Base-by-base conservation (phyloP, 208 protist species). In the Trypanosoma caninum region DNA sequence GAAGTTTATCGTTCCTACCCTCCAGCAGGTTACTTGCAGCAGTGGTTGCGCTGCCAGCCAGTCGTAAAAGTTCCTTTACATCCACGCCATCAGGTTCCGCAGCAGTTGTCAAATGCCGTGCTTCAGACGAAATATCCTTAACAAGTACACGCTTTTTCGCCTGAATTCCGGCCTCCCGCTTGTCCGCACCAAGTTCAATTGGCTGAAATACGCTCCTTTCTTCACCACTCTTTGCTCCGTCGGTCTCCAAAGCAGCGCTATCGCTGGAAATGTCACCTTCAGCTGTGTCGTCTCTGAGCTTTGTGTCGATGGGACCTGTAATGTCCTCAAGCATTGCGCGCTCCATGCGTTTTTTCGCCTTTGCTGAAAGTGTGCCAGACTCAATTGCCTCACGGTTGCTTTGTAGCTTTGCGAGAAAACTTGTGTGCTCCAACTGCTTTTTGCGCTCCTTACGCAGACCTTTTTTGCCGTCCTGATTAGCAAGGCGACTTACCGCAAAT, bases 391-490 rank as follows among this genome's bases (percentile, higher is more conserved):
- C 98, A 42, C 97, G 81, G 55, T 94, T 91, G 78, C 98, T 99
- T 80, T 99, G 97, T 34, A 99, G 78, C 54, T 84, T 82, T 0
- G 98, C 95, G 8, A 99, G 80, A 50, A 99, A 95, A 30, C 96
- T 78, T 0, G 98, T 97, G 64, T 99, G 98, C 51, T 99, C 93
- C 27, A 99, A 80, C 83, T 99, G 94, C 61, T 96, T 91, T 76
- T 99, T 97, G 46, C 99, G 87, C 34, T 98, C 97, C 78, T 99
- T 98, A 25, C 98, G 87, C 48, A 99, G 97, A 0, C 97, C 97
- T 60, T 99, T 99, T 82, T 99, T 99, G 37, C 98, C 98, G 58
- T 98, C 95, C 28, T 99, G 99, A 72, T 99, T 99, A 2, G 99
- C 98, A 14, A 99, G 84, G 59, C 99, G 95, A 31, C 98, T 99